Evolutionary conservation across 2,329 filamentous ascomycete genomes (phyloP).

Genomic region (Pseudopithomyces chartarum): DNA sequence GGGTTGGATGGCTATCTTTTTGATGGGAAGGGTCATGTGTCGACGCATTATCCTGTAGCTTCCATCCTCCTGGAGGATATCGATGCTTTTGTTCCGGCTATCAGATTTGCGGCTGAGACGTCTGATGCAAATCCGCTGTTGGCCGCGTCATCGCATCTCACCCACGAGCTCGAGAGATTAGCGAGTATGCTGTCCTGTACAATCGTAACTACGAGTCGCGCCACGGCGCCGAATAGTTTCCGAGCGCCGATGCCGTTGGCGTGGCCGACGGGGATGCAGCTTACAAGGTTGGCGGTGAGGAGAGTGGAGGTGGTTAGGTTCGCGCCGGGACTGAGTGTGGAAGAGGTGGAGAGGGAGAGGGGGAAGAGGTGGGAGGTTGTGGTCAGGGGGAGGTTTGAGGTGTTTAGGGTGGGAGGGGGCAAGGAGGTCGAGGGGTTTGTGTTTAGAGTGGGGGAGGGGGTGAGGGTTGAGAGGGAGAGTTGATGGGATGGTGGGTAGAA

Average conservation of each 20-base stretch:
- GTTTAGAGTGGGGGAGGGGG: constrained; percentile 26
- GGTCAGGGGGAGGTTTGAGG: constrained; percentile 42
- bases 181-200: constrained; percentile 16
- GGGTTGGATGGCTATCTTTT: constrained; percentile 58
- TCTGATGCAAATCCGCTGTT: constrained; percentile 11
- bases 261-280: constrained; percentile 30
- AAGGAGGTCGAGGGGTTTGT: constrained; percentile 28
- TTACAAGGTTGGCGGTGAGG: constrained; percentile 41
- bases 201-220: constrained; percentile 19
- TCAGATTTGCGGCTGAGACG: constrained; percentile 5
- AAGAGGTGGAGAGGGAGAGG: constrained; percentile 45
- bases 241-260: constrained; percentile 30
- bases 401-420: constrained; percentile 28
- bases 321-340: constrained; percentile 41
- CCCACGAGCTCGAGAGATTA: constrained; percentile 15
- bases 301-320: constrained; percentile 44
- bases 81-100: constrained; percentile 51
- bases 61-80: constrained; percentile 61
- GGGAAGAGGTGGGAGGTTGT: constrained; percentile 44
- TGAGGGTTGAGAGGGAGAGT: neutral
- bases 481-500: neutral
- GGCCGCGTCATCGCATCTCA: constrained; percentile 22
- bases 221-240: constrained; percentile 13
- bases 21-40: constrained; percentile 53
- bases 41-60: constrained; percentile 52